Evolutionary conservation across 306 rosid species (phyloP).

Genomic region (Gillenia trifoliata): DNA sequence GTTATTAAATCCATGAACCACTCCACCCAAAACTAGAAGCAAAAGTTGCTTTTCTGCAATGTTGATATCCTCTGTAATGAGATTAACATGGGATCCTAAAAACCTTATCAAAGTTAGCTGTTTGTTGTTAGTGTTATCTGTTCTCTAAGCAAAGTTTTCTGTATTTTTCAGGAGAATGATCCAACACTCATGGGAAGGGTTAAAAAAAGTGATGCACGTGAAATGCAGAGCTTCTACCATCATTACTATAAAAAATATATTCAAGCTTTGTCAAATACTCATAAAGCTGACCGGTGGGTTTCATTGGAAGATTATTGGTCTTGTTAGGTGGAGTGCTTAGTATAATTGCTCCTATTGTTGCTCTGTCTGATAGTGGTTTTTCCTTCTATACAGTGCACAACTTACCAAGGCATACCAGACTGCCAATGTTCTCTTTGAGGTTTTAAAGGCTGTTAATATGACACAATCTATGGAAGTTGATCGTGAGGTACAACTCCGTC

Average conservation of each 20-base stretch:
- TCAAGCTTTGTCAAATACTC: slow-evolving; percentile 91
- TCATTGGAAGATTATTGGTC: neutral
- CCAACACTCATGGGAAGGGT: slow-evolving; percentile 93
- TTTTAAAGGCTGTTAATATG: slow-evolving; percentile 93
- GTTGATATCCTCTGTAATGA: neutral
- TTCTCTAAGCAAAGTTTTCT: slow-evolving; percentile 9
- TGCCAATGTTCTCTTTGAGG: slow-evolving; percentile 98
- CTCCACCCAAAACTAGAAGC: neutral
- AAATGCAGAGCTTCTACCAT: slow-evolving; percentile 97
- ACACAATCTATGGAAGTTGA: slow-evolving; percentile 95
- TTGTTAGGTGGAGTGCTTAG: neutral
- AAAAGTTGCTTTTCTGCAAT: neutral
- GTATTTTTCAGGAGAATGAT: slow-evolving; percentile 72
- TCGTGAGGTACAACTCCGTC: slow-evolving; percentile 61
- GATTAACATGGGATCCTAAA: neutral
- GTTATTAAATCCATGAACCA: neutral
- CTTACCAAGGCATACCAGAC: slow-evolving; percentile 98
- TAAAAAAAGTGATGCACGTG: slow-evolving; percentile 98
- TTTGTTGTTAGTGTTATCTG: slow-evolving; percentile 4
- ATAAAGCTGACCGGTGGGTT: slow-evolving; percentile 92
- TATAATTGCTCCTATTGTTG: slow-evolving; percentile 12
- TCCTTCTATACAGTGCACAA: slow-evolving; percentile 60
- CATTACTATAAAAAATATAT: slow-evolving; percentile 95
- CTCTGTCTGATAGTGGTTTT: slow-evolving; percentile 11
- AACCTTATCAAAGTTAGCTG: neutral